A percentile compares a stretch with the other conserved stretches of the same genome.
These are phyloP conservation scores for Fistulinella prunicolor DNA, from an alignment of 768 basidiomycete genomes.

Conservation along the genomic window DNA sequence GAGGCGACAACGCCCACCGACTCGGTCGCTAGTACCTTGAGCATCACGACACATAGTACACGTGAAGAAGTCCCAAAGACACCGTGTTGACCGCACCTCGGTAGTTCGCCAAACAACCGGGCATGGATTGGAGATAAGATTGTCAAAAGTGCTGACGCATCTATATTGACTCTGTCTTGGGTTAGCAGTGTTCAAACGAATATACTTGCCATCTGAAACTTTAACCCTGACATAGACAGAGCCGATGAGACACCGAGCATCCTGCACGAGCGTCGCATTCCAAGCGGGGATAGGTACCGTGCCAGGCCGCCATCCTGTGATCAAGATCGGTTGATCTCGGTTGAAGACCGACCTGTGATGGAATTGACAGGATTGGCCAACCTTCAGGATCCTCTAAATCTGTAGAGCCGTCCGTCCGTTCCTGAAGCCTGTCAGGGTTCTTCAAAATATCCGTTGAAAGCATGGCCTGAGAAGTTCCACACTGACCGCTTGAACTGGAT, in stretches of 20 bases:
- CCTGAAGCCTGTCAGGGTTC: conserved; percentile 5
- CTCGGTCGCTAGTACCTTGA: conserved; percentile 27
- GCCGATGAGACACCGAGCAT: conserved; percentile 2
- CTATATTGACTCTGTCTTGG: conserved; percentile 17
- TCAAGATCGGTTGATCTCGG: conserved; percentile 22
- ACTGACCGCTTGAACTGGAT: conserved; percentile 4
- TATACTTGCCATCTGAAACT: conserved; percentile 13
- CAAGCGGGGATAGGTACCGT: conserved; percentile 2
- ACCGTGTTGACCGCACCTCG: conserved; percentile 24
- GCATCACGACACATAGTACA: conserved; percentile 31
- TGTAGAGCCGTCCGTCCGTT: conserved; percentile 3
- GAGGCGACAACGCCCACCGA: conserved; percentile 24
- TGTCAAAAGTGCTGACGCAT: conserved; percentile 19
- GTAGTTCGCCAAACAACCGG: conserved; percentile 20
- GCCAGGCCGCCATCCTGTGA: conserved; percentile 13
- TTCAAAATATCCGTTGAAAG: background rate
- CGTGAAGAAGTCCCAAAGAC: conserved; percentile 30
- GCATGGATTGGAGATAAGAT: conserved; percentile 14
- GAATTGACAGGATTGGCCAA: conserved; percentile 19
- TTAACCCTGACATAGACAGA: conserved; percentile 12
- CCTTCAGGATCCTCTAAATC: conserved; percentile 14
- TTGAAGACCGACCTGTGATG: conserved; percentile 10
- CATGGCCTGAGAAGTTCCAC: conserved; percentile 11
- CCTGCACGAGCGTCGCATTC: background rate
- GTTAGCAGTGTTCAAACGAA: conserved; percentile 10